Percentiles rank a stretch among this genome's conserved stretches.
These are phyloP conservation scores for Oidiodendron maius DNA, from an alignment of 495 filamentous ascomycete species.

Conservation along the genomic window DNA sequence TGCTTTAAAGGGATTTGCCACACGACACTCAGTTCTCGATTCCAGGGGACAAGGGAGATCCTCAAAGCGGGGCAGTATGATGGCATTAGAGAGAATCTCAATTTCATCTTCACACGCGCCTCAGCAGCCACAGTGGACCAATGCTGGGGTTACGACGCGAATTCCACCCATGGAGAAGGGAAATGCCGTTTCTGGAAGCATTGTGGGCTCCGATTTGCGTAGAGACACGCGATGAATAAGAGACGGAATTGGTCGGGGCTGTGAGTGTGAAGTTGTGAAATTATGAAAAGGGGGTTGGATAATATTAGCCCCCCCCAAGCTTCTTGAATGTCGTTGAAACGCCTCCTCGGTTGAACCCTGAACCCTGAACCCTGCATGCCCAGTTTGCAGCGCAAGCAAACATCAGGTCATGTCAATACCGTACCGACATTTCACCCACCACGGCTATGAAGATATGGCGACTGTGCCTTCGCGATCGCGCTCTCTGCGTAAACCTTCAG, in stretches of 20 bases:
- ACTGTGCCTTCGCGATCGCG: slow-evolving; percentile 30
- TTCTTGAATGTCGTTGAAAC: background rate
- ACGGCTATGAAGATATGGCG: slow-evolving; percentile 13
- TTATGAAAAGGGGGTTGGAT: too few relatives aligned
- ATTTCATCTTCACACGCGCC: too few relatives aligned
- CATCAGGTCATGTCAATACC: slow-evolving; percentile 6
- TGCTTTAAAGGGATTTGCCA: too few relatives aligned
- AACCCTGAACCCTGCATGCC: background rate
- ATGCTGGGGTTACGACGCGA: too few relatives aligned
- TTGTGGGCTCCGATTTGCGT: background rate
- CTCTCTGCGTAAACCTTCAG: slow-evolving; percentile 35
- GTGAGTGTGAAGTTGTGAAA: background rate
- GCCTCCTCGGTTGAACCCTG: background rate
- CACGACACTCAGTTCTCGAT: too few relatives aligned
- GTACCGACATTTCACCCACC: background rate
- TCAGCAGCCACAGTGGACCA: too few relatives aligned
- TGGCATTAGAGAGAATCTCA: too few relatives aligned
- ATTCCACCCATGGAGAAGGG: too few relatives aligned
- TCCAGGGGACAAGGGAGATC: too few relatives aligned
- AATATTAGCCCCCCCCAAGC: too few relatives aligned
- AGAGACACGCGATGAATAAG: background rate
- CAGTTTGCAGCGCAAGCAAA: background rate
- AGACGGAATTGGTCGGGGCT: background rate
- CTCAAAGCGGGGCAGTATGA: too few relatives aligned
- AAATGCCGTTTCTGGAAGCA: background rate